These are phyloP conservation scores for Amborella trichopoda DNA, from an alignment of 164 flowering plant genomes.

Conservation along the genomic window DNA sequence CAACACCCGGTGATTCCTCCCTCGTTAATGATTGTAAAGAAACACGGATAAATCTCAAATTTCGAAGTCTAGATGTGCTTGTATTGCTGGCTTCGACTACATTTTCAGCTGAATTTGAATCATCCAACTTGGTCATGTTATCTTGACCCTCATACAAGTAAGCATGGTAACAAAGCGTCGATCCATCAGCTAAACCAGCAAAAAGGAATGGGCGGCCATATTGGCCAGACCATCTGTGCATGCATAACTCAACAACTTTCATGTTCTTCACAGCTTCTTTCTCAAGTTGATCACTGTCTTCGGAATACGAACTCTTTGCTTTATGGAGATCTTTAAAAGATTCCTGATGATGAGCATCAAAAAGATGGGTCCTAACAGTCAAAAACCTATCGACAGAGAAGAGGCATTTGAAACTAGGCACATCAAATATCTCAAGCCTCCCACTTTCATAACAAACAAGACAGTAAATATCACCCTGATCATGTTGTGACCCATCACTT, in stretches of 20 bases:
- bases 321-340: constrained; percentile 22
- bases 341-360: constrained; percentile 36
- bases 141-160: constrained; percentile 75
- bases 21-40: constrained; percentile 56
- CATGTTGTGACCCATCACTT: constrained; percentile 61
- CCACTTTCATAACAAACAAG: constrained; percentile 82
- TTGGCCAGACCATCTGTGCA: constrained; percentile 85
- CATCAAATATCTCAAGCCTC: constrained; percentile 83
- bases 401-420: constrained; percentile 75
- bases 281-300: constrained; percentile 36
- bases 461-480: constrained; percentile 92
- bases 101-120: constrained; percentile 27
- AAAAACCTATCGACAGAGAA: constrained; percentile 66
- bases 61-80: constrained; percentile 71
- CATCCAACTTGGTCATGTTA: constrained; percentile 43
- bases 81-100: constrained; percentile 23
- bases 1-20: constrained; percentile 48
- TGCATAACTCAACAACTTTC: constrained; percentile 75
- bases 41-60: constrained; percentile 73
- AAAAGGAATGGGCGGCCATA: constrained; percentile 81
- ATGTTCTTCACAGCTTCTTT: constrained; percentile 47
- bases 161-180: constrained; percentile 91
- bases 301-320: constrained; percentile 16
- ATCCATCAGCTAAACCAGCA: constrained; percentile 81
- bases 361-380: constrained; percentile 62